Evolutionary conservation across 148 eudicot genomes (phyloP), one percentile per base, ranked within the genome.

Genomic region (Rhododendron ferrugineum): DNA sequence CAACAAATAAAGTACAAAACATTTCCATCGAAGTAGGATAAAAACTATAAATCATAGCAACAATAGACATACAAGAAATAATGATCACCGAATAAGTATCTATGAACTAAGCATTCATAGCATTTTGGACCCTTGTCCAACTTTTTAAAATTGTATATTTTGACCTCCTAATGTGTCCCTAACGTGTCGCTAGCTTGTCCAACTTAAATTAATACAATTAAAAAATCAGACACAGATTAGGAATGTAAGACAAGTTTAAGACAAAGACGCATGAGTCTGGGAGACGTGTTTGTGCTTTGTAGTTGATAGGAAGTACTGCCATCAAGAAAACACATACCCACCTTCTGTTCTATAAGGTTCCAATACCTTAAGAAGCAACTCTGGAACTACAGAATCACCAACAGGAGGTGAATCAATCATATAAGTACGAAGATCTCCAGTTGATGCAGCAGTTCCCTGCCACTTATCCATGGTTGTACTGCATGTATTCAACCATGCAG

Each of bases 261-360:
- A 66, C 34, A 66, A 26, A n/a, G 73, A 66, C 3, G 26, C 26
- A 4, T 66, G 6, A 28, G 73, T 6, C 73, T 11, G 16, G 73
- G 32, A 26, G 34, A 66, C 6, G 2, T 28, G 16, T 66, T 28
- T 28, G 73, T 66, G 34, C 73, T 66, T 66, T 16, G 10, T 66
- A 66, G 73, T 66, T 66, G 46, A 36, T 15, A 74, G 22, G 82
- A 77, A 42, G 72, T 84, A 83, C 36, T 40, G 34, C 60, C 82
- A 82, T 28, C 37, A 81, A 72, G 26, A 50, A 85, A 80, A 70
- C 47, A 42, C 83, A 73, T 46, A 73, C 85, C 66, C 78, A 97
- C 99, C 98, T 93, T 94, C 99, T 89, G 87, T 92, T 80, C 98
- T 92, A 76, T 97, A 97, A 78, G 99, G 99, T 87, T 97, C 99